These are phyloP conservation scores for Erigeron canadensis DNA, from an alignment of 129 eudicot species.

Conservation along the genomic window DNA sequence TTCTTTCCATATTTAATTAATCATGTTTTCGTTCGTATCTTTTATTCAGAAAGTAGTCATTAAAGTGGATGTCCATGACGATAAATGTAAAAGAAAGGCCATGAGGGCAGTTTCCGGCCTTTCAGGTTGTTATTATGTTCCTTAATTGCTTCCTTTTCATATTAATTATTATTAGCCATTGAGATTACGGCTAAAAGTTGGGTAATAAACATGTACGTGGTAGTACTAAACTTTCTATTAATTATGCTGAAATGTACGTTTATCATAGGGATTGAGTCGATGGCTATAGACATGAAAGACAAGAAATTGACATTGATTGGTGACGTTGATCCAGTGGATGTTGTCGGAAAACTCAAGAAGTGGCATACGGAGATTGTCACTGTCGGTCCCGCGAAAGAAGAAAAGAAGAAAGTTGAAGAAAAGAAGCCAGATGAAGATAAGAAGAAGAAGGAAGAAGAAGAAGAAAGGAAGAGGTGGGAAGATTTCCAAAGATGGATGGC, in stretches of 20 bases:
- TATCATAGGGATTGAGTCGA: slow-evolving; percentile 40
- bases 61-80: neutral
- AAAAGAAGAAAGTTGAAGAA: neutral
- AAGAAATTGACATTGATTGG: slow-evolving; percentile 41
- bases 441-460: neutral
- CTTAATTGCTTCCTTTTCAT: slow-evolving; percentile 1
- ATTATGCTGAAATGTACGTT: neutral
- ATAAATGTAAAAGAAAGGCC: neutral
- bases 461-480: slow-evolving; percentile 8
- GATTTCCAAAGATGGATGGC: neutral
- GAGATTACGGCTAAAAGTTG: neutral
- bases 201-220: neutral
- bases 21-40: neutral
- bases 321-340: slow-evolving; percentile 37
- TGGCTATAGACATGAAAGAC: slow-evolving; percentile 44
- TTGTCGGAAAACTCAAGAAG: slow-evolving; percentile 26
- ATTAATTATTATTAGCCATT: neutral
- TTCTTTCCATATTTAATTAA: neutral
- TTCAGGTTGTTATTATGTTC: neutral
- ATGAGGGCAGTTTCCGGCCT: slow-evolving; percentile 7
- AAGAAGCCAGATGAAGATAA: neutral
- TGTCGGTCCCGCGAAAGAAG: slow-evolving; percentile 47
- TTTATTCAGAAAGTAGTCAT: neutral
- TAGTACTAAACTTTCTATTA: neutral
- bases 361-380: slow-evolving; percentile 37